Evolutionary conservation across 2,329 filamentous ascomycete species (phyloP).

Genomic region (Tolypocladium inflatum): DNA sequence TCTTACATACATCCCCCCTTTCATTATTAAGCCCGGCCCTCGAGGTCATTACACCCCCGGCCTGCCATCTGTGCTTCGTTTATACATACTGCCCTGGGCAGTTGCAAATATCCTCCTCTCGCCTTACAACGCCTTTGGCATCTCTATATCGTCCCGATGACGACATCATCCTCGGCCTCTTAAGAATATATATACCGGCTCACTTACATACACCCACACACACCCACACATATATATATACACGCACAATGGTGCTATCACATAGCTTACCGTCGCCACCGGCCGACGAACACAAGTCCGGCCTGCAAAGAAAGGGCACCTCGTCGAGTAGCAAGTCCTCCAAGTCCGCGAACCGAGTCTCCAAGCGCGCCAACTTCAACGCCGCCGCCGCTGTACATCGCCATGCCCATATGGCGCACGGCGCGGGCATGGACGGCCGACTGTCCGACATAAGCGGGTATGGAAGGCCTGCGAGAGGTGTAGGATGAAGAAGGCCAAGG

Average conservation of each 20-base stretch:
- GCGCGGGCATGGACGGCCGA: conserved; percentile 34
- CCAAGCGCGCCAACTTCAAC: conserved; percentile 37
- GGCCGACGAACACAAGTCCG: conserved; percentile 34
- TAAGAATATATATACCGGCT: not conserved
- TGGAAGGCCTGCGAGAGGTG: conserved; percentile 62
- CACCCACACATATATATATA: not conserved
- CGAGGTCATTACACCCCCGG: not conserved
- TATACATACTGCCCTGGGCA: not conserved
- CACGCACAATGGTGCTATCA: conserved; percentile 32
- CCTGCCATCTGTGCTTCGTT: not conserved
- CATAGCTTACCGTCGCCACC: conserved; percentile 42
- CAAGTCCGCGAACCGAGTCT: conserved; percentile 40
- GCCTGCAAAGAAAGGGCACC: conserved; percentile 26
- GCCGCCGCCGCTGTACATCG: conserved; percentile 22
- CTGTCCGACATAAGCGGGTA: conserved; percentile 46
- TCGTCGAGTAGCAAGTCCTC: conserved; percentile 17
- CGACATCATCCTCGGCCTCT: not conserved
- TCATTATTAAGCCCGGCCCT: conserved; percentile 3
- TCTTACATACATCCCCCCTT: too few relatives aligned
- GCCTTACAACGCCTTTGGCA: not conserved
- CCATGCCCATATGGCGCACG: conserved; percentile 24
- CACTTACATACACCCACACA: not conserved
- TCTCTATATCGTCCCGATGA: not conserved
- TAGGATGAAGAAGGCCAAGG: conserved; percentile 63
- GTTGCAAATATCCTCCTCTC: not conserved